These are phyloP conservation scores for Coemansia sp. DNA, from an alignment of 192 early-diverging fungal genomes.

Conservation along the genomic window DNA sequence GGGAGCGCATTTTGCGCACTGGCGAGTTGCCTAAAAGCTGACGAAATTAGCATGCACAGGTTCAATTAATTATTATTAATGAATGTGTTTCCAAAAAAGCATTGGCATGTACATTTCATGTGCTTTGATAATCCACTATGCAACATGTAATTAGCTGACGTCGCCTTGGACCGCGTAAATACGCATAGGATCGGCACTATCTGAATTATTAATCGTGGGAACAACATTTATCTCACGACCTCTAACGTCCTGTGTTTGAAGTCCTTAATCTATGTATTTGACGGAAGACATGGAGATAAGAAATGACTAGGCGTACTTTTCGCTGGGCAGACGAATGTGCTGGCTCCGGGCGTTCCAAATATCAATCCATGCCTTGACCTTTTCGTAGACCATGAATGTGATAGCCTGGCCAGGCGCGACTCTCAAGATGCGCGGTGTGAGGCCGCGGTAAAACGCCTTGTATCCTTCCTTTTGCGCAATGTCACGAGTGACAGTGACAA, in stretches of 20 bases:
- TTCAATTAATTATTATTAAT: neutral
- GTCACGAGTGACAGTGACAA: conserved; percentile 74
- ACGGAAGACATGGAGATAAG: neutral
- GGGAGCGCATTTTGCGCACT: conserved; percentile 42
- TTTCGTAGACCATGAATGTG: conserved; percentile 94
- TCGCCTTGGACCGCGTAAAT: too few relatives aligned
- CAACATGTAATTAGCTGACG: too few relatives aligned
- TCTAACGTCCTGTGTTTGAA: neutral
- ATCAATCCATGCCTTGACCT: conserved; percentile 78
- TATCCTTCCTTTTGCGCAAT: conserved; percentile 90
- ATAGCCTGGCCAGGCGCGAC: conserved; percentile 97
- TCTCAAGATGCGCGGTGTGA: conserved; percentile 89
- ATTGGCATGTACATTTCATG: neutral
- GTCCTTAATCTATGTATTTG: neutral
- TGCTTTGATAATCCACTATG: neutral
- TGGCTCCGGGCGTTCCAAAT: conserved; percentile 36
- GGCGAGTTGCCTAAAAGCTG: conserved; percentile 15
- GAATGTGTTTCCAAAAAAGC: neutral
- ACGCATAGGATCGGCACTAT: neutral
- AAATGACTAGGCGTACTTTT: conserved; percentile 30
- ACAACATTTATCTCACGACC: neutral
- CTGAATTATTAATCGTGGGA: neutral
- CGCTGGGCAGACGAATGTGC: conserved; percentile 25
- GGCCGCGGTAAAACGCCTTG: conserved; percentile 93
- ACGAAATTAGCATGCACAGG: neutral